phyloP scores from a whole-genome alignment of 2,329 filamentous ascomycete genomes.

The Zymoseptoria ardabiliae region DNA sequence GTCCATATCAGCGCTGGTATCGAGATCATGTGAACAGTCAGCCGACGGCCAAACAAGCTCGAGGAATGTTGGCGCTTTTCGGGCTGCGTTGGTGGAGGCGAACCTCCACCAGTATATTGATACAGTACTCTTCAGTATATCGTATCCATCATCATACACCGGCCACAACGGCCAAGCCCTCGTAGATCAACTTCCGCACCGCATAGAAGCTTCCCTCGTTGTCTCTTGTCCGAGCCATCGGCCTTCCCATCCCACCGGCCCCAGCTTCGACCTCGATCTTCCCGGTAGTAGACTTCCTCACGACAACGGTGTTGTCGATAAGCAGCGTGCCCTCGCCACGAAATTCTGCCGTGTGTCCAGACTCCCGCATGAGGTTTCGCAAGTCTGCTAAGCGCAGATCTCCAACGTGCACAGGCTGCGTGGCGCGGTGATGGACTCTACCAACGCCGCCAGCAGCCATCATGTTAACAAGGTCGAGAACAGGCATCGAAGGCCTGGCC shows the following conservation, averaged over 20 bases:
- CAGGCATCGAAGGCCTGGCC: conserved; percentile 34
- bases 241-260: conserved; percentile 43
- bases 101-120: not conserved
- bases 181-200: conserved; percentile 86
- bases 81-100: not conserved
- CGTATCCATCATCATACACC: conserved; percentile 36
- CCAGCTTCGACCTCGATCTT: conserved; percentile 81
- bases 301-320: conserved; percentile 79
- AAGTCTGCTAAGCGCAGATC: conserved; percentile 85
- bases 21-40: not conserved
- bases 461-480: conserved; percentile 53
- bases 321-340: conserved; percentile 86
- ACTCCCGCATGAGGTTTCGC: conserved; percentile 70
- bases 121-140: not conserved
- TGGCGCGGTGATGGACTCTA: conserved; percentile 37
- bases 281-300: conserved; percentile 70
- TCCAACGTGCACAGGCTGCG: conserved; percentile 88
- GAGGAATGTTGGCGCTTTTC: conserved; percentile 1
- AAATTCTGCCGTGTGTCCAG: conserved; percentile 85
- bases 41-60: not conserved
- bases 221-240: conserved; percentile 22
- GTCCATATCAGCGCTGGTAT: not conserved
- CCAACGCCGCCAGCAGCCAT: conserved; percentile 56
- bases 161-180: conserved; percentile 83
- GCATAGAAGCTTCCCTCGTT: conserved; percentile 69